Base-by-base conservation (phyloP, 495 filamentous ascomycete genomes). In the Thermochaetoides thermophila region DNA sequence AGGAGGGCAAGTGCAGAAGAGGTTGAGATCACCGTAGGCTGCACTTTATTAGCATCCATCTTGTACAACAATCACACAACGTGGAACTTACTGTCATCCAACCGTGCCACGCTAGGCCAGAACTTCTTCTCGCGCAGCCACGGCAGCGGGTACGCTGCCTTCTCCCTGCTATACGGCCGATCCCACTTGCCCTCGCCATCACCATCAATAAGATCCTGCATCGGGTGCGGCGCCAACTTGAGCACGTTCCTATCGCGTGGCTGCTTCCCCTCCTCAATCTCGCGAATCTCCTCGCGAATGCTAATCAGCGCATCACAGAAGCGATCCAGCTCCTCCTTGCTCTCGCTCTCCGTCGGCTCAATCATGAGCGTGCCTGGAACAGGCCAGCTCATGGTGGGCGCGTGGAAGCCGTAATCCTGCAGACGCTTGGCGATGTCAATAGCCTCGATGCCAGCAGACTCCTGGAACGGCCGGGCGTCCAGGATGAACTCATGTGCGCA, bases 401-500 rank as follows among this genome's bases (percentile, higher is more conserved):
- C 84, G 54, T 97, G 89, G 71, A 97, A 97, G 26, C 89, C 89
- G 53, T 93, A 97, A 51, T 97, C 89, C 57, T 95, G 87, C 7
- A 97, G 74, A 38, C 89, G 84, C 66, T 97, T 97, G 45, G 89
- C 89, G 37, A 97, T 79, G 46, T 97, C 89, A 49, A 95, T 92
- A 26, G 85, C 89, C 61, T 96, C 87, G 49, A 97, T 65, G 9
- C 82, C 83, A 32, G 78, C 71, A 18, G 72, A 74, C 14, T 92
- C 83, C 50, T 84, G 82, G 67, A 96, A 93, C 17, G 67, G 58
- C 5, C 89, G 81, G 16, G 78, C 73, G 43, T 97, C 89, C 29
- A 97, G 77, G 55, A 97, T 97, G 63, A 97, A 97, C 63, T 97
- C 89, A 65, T 97, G 89, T 0, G 89, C 89, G 45, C 89, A 97